Base-by-base conservation (phyloP, 192 early-diverging fungal species). In the Dissophora ornata region DNA sequence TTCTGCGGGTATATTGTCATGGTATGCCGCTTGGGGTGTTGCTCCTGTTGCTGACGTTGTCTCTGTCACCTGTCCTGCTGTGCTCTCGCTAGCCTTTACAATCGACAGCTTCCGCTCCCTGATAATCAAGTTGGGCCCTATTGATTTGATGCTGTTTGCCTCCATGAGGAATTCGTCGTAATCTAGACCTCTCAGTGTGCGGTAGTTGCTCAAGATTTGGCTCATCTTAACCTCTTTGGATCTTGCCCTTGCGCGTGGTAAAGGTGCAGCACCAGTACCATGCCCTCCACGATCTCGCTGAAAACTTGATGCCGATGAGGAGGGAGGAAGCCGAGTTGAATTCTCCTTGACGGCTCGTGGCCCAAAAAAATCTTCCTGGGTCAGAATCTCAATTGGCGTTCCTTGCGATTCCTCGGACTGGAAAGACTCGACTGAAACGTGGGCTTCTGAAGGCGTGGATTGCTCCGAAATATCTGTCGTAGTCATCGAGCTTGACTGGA, bases 221-320 rank as follows among this genome's bases (percentile, higher is more conserved):
- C 73, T 67, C 73, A 77, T 77, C 33, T 55, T 55, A 11, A 77
- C 73, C 26, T 77, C 73, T 28, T 56, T 67, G 0, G 73, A 77
- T 18, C 18, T 50, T 3, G 40, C 47, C 2, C 73, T 49, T 30
- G 47, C 33, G 18, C 64, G 41, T 24, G 62, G 50, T n/a, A 24
- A 36, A 2, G 41, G 40, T 19, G 38, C 33, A 0, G 33, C 28
- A 5, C 55, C 42, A 7, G 29, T 26, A 29, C 19, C 47, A 11
- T 40, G 7, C 2, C 11, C 26, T 19, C 26, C 13, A 32, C 46
- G 42, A 3, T 15, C 38, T 8, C 66, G 66, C 16, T 29, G 22
- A 19, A 56, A 55, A 10, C 15, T 28, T n/a, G 58, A n/a, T 40
- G 21, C 21, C 3, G 68, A 25, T 19, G 42, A 36, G 13, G 42